Percentiles rank a stretch among this genome's conserved stretches.
Evolutionary conservation across 495 filamentous ascomycete species (phyloP).

Genomic region (Cercophora sp.): DNA sequence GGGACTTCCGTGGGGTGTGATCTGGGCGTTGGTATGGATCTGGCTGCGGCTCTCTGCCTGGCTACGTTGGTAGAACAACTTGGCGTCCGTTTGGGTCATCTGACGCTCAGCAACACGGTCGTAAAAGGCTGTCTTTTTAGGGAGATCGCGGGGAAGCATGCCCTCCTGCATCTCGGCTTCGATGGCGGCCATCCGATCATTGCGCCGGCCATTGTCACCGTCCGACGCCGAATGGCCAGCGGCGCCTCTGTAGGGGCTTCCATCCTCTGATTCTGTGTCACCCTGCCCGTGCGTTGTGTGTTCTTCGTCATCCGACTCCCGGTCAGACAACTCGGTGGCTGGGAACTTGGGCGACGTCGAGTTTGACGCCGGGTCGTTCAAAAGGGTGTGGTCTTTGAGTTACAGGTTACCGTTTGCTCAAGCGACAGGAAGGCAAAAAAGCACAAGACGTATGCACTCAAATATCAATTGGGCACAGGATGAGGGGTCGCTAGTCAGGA

Average conservation of each 20-base stretch:
- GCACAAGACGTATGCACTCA: too few species aligned
- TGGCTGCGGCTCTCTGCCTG: constrained; percentile 56
- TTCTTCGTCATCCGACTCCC: constrained; percentile 33
- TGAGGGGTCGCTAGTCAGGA: background rate
- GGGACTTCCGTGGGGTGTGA: constrained; percentile 48
- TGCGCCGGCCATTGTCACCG: background rate
- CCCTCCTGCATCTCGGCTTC: constrained; percentile 42
- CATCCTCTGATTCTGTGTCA: constrained; percentile 29
- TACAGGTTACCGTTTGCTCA: too few species aligned
- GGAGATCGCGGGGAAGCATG: constrained; percentile 69
- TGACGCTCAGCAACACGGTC: constrained; percentile 86
- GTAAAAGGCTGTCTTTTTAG: constrained; percentile 76
- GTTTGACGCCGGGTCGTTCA: constrained; percentile 24
- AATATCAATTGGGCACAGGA: too few species aligned
- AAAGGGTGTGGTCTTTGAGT: constrained; percentile 15
- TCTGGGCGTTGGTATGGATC: constrained; percentile 45
- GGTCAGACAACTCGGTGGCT: constrained; percentile 19
- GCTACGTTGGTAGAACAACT: constrained; percentile 90
- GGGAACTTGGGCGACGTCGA: constrained; percentile 26
- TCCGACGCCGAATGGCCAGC: constrained; percentile 13
- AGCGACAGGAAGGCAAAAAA: too few species aligned
- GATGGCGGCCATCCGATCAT: background rate
- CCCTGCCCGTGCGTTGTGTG: constrained; percentile 19
- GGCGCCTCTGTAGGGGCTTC: constrained; percentile 11
- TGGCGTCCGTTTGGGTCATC: constrained; percentile 85